A percentile compares a stretch with the other conserved stretches of the same genome.
phyloP scores from a whole-genome alignment of 228 moss, liverwort and hornwort genomes.

The Sphagnum magellanicum region DNA sequence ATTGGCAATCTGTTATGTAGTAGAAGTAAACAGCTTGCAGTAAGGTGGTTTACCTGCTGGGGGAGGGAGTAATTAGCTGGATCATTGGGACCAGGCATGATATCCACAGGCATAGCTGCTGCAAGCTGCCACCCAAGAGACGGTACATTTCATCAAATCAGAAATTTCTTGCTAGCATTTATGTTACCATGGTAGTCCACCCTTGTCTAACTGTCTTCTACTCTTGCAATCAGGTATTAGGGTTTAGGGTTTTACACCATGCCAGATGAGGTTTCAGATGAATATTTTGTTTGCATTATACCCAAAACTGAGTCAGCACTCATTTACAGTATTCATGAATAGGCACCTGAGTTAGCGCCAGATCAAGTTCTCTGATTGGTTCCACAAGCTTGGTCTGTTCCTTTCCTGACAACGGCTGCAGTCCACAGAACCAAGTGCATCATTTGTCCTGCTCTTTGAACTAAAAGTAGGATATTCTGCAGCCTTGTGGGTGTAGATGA shows the following conservation, averaged over 20 bases:
- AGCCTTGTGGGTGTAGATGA: too few relatives aligned
- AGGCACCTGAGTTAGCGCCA: constrained; percentile 80
- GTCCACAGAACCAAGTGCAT: background rate
- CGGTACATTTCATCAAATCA: background rate
- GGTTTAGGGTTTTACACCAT: too few relatives aligned
- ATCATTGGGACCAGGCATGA: constrained; percentile 90
- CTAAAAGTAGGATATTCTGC: too few relatives aligned
- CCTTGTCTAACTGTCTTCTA: background rate
- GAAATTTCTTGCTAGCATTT: background rate
- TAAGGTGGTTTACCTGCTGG: constrained; percentile 54
- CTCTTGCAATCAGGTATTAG: too few relatives aligned
- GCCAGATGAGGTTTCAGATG: too few relatives aligned
- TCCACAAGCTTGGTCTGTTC: constrained; percentile 90
- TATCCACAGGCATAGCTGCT: constrained; percentile 94
- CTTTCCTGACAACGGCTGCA: constrained; percentile 76
- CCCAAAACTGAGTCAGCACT: too few relatives aligned
- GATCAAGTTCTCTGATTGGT: constrained; percentile 88
- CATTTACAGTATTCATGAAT: background rate
- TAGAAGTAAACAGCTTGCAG: too few relatives aligned
- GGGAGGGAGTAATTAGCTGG: constrained; percentile 97
- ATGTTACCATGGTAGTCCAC: background rate
- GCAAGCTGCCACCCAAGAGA: constrained; percentile 50
- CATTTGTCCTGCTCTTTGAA: background rate
- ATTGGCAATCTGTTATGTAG: too few relatives aligned
- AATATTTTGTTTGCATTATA: too few relatives aligned